phyloP scores from a whole-genome alignment of 106 monocot genomes.

The Acanthochlamys bracteata region DNA sequence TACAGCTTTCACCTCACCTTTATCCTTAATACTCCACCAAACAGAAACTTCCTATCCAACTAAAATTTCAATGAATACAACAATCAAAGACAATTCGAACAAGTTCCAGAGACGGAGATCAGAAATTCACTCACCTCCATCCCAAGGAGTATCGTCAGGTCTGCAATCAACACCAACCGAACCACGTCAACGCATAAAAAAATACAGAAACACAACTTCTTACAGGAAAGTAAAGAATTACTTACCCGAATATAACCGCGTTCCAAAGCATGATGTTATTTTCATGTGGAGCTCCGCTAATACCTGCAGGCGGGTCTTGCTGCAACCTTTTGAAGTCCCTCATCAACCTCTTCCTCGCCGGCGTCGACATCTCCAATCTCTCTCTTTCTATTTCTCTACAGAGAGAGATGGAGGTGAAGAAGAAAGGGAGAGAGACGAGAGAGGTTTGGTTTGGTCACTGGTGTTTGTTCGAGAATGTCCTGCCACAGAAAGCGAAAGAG shows the following conservation, averaged over 20 bases:
- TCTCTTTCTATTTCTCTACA: no score
- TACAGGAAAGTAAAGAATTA: neutral
- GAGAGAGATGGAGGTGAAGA: no score
- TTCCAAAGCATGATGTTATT: slow-evolving; percentile 88
- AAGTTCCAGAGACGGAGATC: neutral
- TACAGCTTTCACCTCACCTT: no score
- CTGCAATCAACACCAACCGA: slow-evolving; percentile 12
- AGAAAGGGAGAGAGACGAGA: no score
- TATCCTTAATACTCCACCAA: no score
- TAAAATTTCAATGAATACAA: no score
- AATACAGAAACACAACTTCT: neutral
- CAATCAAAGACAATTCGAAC: no score
- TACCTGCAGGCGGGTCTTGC: slow-evolving; percentile 75
- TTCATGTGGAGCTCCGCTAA: slow-evolving; percentile 71
- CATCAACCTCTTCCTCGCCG: slow-evolving; percentile 72
- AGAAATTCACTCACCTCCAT: slow-evolving; percentile 15
- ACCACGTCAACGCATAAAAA: neutral
- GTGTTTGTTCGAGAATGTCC: no score
- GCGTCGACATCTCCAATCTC: slow-evolving; percentile 49
- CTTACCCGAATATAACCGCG: slow-evolving; percentile 76
- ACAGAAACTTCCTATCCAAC: no score
- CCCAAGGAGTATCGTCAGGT: slow-evolving; percentile 26
- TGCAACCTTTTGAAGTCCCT: slow-evolving; percentile 77
- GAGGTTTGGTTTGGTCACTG: no score
- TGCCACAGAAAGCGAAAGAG: no score